Percentiles rank a stretch among this genome's conserved stretches.
Evolutionary conservation across 495 filamentous ascomycete species (phyloP).

Genomic region (Penicillium soppii): DNA sequence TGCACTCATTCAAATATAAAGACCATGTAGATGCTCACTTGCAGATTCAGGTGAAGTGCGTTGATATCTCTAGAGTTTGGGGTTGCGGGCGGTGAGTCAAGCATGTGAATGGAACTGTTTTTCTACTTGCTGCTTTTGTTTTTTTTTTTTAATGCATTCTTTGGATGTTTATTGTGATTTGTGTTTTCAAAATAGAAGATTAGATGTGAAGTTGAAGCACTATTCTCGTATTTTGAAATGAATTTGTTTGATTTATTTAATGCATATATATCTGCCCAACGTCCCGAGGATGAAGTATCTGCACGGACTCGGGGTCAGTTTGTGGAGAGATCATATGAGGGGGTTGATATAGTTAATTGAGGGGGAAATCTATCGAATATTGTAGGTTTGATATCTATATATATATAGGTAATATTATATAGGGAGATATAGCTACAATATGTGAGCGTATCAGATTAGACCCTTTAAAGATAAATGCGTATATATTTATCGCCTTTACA

Average conservation of each 20-base stretch:
- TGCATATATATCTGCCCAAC: background rate
- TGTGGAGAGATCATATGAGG: background rate
- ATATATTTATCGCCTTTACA: too few relatives aligned
- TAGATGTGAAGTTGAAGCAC: too few relatives aligned
- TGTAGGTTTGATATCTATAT: too few relatives aligned
- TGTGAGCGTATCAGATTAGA: too few relatives aligned
- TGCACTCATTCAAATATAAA: constrained; percentile 11
- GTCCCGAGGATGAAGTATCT: background rate
- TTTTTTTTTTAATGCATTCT: background rate
- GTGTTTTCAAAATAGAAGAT: too few relatives aligned
- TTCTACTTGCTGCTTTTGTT: background rate
- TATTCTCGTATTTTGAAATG: background rate
- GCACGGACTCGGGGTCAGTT: background rate
- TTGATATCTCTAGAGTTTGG: background rate
- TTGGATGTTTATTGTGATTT: too few relatives aligned
- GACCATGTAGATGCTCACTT: background rate
- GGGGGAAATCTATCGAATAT: background rate
- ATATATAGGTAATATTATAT: too few relatives aligned
- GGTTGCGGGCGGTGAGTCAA: constrained; percentile 10
- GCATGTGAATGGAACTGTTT: constrained; percentile 3
- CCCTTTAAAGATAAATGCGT: too few relatives aligned
- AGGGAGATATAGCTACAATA: too few relatives aligned
- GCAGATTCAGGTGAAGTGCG: background rate
- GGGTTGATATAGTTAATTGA: background rate
- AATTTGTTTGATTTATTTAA: too few relatives aligned